Evolutionary conservation across 768 basidiomycete species (phyloP).

Genomic region (Boletus speciosus): DNA sequence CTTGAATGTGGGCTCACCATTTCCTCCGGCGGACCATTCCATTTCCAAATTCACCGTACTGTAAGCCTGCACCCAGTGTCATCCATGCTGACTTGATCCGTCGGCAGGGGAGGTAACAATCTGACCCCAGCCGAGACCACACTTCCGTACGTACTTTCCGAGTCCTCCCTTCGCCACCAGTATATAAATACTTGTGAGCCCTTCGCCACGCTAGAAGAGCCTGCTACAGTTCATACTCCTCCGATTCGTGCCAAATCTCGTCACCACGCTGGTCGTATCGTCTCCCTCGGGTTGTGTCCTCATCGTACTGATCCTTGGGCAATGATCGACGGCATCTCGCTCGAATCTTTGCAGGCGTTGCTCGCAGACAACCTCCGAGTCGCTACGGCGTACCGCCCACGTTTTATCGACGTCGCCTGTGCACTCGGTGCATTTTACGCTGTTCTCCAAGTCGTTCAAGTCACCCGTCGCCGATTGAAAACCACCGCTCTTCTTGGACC

Average conservation of each 20-base stretch:
- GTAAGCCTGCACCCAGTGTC: too few relatives aligned
- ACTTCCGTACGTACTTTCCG: too few relatives aligned
- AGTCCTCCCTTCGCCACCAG: too few relatives aligned
- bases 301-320: background rate
- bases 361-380: background rate
- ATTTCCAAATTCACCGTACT: too few relatives aligned
- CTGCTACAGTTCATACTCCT: background rate
- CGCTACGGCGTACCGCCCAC: background rate
- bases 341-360: slow-evolving; percentile 3
- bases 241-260: background rate
- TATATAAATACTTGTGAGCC: too few relatives aligned
- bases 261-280: background rate
- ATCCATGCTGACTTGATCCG: too few relatives aligned
- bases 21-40: too few relatives aligned
- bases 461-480: slow-evolving; percentile 5
- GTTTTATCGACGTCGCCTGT: slow-evolving; percentile 2
- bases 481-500: slow-evolving; percentile 25
- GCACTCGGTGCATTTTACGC: slow-evolving; percentile 2
- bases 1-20: too few relatives aligned
- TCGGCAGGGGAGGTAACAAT: too few relatives aligned
- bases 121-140: too few relatives aligned
- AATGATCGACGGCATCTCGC: background rate
- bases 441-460: slow-evolving; percentile 4
- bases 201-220: too few relatives aligned
- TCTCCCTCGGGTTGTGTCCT: background rate